phyloP scores from a whole-genome alignment of 2,329 filamentous ascomycete genomes.

The Aspergillus intermedius region DNA sequence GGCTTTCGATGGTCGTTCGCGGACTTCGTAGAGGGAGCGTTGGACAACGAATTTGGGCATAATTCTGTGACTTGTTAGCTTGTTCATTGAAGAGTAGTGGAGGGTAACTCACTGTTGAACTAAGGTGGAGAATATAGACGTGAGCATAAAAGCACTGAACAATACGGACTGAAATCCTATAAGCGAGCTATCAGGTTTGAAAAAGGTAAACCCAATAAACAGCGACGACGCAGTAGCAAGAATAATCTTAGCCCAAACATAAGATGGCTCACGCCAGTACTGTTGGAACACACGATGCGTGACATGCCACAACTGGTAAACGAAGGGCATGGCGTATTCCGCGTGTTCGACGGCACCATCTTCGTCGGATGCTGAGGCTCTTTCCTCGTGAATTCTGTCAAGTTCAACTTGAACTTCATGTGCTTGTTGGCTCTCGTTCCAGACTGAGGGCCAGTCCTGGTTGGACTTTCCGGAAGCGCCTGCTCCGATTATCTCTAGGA shows the following conservation, averaged over 20 bases:
- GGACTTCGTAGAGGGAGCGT: constrained; percentile 74
- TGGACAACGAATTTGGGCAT: constrained; percentile 85
- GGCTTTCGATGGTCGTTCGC: constrained; percentile 75
- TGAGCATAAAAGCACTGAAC: constrained; percentile 77
- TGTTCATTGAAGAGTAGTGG: constrained; percentile 14
- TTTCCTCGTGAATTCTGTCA: constrained; percentile 48
- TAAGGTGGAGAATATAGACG: constrained; percentile 48
- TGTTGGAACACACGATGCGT: constrained; percentile 73
- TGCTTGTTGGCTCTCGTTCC: constrained; percentile 55
- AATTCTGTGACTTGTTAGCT: constrained; percentile 14
- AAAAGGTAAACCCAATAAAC: constrained; percentile 79
- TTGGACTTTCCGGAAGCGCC: constrained; percentile 62
- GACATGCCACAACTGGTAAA: constrained; percentile 59
- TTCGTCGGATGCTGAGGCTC: constrained; percentile 30
- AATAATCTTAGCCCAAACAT: constrained; percentile 74
- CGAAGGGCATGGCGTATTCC: constrained; percentile 74
- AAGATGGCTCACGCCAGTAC: constrained; percentile 80
- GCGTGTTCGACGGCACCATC: constrained; percentile 47
- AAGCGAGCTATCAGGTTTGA: constrained; percentile 61
- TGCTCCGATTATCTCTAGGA: constrained; percentile 53
- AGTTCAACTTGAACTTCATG: constrained; percentile 52
- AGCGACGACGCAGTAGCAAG: constrained; percentile 59
- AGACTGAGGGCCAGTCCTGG: constrained; percentile 57
- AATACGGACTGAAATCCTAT: constrained; percentile 81
- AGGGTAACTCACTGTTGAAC: constrained; percentile 49